phyloP scores from a whole-genome alignment of 1,139 yeast species.

The Protomyces macrosporus region DNA sequence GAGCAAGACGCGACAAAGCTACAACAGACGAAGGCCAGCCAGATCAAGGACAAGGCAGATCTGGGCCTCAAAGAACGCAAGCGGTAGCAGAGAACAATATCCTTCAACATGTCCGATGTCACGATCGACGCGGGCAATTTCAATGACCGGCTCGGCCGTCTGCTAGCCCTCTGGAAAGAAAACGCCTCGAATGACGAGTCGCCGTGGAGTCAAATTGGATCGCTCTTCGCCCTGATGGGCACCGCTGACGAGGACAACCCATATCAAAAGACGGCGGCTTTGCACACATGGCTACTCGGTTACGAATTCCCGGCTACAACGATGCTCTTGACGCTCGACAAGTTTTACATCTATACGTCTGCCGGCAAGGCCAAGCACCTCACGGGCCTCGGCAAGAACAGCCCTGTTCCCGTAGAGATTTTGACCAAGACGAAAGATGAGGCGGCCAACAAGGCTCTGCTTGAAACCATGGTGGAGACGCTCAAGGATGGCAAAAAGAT shows the following conservation, averaged over 20 bases:
- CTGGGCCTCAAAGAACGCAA: neutral
- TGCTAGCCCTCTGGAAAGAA: constrained; percentile 21
- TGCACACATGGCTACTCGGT: constrained; percentile 90
- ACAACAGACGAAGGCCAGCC: no score
- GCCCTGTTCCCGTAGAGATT: constrained; percentile 50
- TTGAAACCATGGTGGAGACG: constrained; percentile 55
- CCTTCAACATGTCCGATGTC: constrained; percentile 17
- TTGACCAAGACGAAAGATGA: constrained; percentile 79
- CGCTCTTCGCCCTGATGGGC: constrained; percentile 68
- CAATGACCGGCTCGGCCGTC: constrained; percentile 11
- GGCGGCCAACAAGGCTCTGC: constrained; percentile 64
- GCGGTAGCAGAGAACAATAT: neutral
- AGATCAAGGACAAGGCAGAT: no score
- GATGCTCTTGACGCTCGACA: constrained; percentile 57
- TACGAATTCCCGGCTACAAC: constrained; percentile 93
- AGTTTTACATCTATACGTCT: constrained; percentile 66
- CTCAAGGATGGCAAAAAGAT: constrained; percentile 40
- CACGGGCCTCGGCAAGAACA: neutral
- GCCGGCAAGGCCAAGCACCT: constrained; percentile 45
- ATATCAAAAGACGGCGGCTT: constrained; percentile 78
- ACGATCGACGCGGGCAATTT: constrained; percentile 13
- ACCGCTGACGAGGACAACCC: constrained; percentile 84
- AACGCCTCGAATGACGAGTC: constrained; percentile 1
- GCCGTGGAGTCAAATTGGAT: constrained; percentile 49
- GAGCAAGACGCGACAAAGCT: no score